Percentiles rank a stretch among this genome's conserved stretches.
These are phyloP conservation scores for Clarkia xantiana DNA, from an alignment of 345 rosid genomes.

Conservation along the genomic window DNA sequence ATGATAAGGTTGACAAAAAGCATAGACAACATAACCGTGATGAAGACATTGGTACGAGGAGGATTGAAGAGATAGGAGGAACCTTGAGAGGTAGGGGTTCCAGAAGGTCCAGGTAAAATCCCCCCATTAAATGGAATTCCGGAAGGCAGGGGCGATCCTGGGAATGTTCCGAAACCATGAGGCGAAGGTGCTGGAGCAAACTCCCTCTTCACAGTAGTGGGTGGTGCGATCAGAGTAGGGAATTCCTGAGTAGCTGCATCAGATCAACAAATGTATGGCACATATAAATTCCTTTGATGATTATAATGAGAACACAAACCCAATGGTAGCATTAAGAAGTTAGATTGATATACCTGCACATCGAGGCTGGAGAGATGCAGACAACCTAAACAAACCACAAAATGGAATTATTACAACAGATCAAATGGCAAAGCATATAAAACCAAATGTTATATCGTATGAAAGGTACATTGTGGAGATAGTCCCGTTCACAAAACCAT, in stretches of 20 bases:
- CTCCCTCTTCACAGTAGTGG: slow-evolving; percentile 42
- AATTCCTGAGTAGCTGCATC: slow-evolving; percentile 59
- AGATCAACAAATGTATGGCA: neutral
- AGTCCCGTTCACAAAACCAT: slow-evolving; percentile 66
- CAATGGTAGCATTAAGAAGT: neutral
- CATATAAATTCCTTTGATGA: neutral
- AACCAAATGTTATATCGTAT: neutral
- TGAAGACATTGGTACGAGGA: no score
- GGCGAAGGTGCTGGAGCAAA: slow-evolving; percentile 65
- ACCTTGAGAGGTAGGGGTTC: no score
- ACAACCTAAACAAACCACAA: slow-evolving; percentile 38
- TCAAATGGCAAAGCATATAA: neutral
- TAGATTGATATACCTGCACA: slow-evolving; percentile 93
- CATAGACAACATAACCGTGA: neutral
- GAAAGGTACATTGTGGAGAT: slow-evolving; percentile 48
- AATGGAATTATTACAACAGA: neutral
- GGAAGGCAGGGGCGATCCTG: slow-evolving; percentile 29
- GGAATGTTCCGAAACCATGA: slow-evolving; percentile 18
- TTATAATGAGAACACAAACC: no score
- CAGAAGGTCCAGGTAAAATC: slow-evolving; percentile 22
- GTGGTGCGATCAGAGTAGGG: slow-evolving; percentile 65
- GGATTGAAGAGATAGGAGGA: no score
- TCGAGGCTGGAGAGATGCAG: slow-evolving; percentile 69
- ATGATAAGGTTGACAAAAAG: neutral
- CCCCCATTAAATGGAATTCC: slow-evolving; percentile 47